Evolutionary conservation across 805 yeast genomes (phyloP), one percentile per base, ranked within the genome.

Genomic region (Wickerhamomyces alni): DNA sequence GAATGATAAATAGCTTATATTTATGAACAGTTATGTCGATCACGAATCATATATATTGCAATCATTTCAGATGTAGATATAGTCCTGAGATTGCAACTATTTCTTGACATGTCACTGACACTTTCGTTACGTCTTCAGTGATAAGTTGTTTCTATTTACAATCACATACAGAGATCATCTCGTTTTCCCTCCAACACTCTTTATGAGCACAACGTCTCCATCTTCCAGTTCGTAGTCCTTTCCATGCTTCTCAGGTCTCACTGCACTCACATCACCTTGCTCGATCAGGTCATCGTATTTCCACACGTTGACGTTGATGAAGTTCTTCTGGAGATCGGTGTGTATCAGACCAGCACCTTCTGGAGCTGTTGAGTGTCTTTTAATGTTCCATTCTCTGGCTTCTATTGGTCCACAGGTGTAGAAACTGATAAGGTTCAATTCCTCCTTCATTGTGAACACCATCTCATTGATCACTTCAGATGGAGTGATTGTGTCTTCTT

Each of bases 291-390:
- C 93, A 5, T 73, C 68, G 57, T 72, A 82, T 52, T 82, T 82
- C 55, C 75, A 71, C 22, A 88, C 84, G 41, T 80, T 78, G 9
- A 93, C 94, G 55, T 77, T 75, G 35, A 88, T 77, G 58, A 88
- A 88, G 1, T 94, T 84, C 52, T 80, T 76, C 63, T 82, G 80
- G 40, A 87, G 64, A 58, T 87, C 96, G 2, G 87, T 82, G 58
- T 88, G 96, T 43, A 88, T 88, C 26, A 82, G 81, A 17, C 89
- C 94, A 1, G 96, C 96, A 2, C 95, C 96, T 46, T 85, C 85
- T 29, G 91, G 89, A 2, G 95, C 95, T 28, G 77, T 74, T 15
- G 83, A 74, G 24, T 87, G 86, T 37, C 70, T 69, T 56, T 89
- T 72, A 39, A 88, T 70, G 15, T 88, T 83, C 97, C 97, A 88